Percentiles rank a stretch among this genome's conserved stretches.
These are phyloP conservation scores for Aechmea fasciata DNA, from an alignment of 176 grass and related monocot species.

Conservation along the genomic window DNA sequence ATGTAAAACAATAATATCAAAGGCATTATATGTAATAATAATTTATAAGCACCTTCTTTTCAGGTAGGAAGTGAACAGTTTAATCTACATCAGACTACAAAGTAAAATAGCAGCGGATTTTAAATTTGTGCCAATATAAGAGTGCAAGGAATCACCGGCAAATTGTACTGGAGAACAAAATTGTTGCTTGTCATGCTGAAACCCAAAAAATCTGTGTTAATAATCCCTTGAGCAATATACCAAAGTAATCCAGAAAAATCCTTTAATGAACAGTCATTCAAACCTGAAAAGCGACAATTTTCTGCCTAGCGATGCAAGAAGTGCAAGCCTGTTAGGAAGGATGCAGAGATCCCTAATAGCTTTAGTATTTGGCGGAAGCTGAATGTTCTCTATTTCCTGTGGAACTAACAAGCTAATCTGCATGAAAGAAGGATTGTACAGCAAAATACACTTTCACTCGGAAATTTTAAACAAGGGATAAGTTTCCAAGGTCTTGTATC, in stretches of 20 bases:
- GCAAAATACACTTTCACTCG: conserved; percentile 13
- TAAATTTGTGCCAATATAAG: no score
- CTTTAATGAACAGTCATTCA: background rate
- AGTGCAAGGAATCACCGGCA: conserved; percentile 57
- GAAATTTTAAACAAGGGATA: conserved; percentile 8
- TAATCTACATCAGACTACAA: no score
- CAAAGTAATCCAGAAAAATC: conserved; percentile 10
- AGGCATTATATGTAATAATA: no score
- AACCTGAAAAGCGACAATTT: conserved; percentile 70
- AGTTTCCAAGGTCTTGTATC: conserved; percentile 1
- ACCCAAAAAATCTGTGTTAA: conserved; percentile 28
- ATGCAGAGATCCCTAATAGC: conserved; percentile 69
- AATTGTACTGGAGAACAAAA: conserved; percentile 61
- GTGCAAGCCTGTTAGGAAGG: conserved; percentile 37
- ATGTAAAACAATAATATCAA: no score
- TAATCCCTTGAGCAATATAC: conserved; percentile 2
- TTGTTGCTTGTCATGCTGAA: conserved; percentile 59
- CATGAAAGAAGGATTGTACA: conserved; percentile 21
- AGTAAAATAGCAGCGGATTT: no score
- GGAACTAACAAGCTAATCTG: conserved; percentile 71
- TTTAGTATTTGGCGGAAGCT: conserved; percentile 69
- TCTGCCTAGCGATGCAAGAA: conserved; percentile 74
- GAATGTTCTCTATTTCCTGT: conserved; percentile 33
- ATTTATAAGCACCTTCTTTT: no score
- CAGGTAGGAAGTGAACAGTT: no score